Evolutionary conservation across 1,139 yeast species (phyloP).

Genomic region (Saccharomycopsis hybrid): DNA sequence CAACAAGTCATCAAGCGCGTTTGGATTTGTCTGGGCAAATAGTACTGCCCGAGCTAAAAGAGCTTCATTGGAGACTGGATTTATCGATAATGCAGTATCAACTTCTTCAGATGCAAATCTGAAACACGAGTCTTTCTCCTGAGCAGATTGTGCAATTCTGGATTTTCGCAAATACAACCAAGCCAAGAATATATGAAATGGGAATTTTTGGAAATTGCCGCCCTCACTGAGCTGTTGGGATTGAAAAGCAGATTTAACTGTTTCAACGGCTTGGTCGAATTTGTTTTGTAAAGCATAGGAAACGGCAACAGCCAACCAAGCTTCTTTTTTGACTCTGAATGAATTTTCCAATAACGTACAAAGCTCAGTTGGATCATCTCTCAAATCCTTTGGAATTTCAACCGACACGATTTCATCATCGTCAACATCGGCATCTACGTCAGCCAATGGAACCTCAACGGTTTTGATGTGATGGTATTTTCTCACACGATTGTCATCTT

Average conservation of each 20-base stretch:
- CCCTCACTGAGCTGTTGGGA: constrained; percentile 36
- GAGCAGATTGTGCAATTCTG: constrained; percentile 32
- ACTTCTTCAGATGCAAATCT: constrained; percentile 31
- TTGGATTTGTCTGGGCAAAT: constrained; percentile 35
- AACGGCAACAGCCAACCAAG: constrained; percentile 78
- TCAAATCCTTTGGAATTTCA: constrained; percentile 64
- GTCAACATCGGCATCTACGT: constrained; percentile 32
- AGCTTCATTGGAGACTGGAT: constrained; percentile 40
- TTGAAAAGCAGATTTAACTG: constrained; percentile 55
- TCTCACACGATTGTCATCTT: constrained; percentile 10
- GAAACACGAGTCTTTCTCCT: constrained; percentile 28
- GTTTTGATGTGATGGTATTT: constrained; percentile 20
- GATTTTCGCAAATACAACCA: constrained; percentile 65
- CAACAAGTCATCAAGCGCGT: constrained; percentile 55
- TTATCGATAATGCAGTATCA: constrained; percentile 33
- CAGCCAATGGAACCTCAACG: constrained; percentile 55
- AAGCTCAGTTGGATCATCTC: constrained; percentile 83
- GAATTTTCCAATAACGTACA: constrained; percentile 63
- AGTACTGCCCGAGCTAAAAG: constrained; percentile 57
- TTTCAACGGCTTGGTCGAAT: constrained; percentile 55
- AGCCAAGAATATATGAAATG: constrained; percentile 56
- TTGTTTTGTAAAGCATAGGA: constrained; percentile 67
- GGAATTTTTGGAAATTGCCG: constrained; percentile 30
- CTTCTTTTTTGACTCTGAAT: constrained; percentile 67
- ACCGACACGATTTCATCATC: constrained; percentile 64